These are phyloP conservation scores for Ochetophila trinervis DNA, from an alignment of 306 rosid species.

Conservation along the genomic window DNA sequence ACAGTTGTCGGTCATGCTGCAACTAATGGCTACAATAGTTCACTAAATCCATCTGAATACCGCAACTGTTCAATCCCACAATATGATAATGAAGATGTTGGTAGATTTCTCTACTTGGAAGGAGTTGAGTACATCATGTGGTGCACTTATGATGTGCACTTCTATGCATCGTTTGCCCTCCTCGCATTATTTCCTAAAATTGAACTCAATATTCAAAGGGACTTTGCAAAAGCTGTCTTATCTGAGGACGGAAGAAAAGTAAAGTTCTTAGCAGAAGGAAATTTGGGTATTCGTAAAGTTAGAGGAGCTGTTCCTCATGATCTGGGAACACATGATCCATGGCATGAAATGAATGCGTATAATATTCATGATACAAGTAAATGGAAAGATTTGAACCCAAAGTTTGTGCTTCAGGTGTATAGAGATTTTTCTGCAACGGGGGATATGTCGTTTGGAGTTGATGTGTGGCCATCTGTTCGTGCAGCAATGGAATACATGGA, in stretches of 20 bases:
- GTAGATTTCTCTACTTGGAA: slow-evolving; percentile 95
- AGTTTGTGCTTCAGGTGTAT: slow-evolving; percentile 90
- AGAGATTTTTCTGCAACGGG: slow-evolving; percentile 90
- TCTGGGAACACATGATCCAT: slow-evolving; percentile 96
- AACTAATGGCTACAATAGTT: slow-evolving; percentile 27
- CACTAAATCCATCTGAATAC: slow-evolving; percentile 2
- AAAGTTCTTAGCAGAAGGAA: slow-evolving; percentile 91
- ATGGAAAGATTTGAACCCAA: slow-evolving; percentile 98
- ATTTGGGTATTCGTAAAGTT: slow-evolving; percentile 90
- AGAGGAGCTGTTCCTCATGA: slow-evolving; percentile 98
- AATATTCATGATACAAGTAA: slow-evolving; percentile 93
- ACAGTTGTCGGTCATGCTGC: slow-evolving; percentile 28
- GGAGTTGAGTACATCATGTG: slow-evolving; percentile 97
- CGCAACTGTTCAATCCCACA: slow-evolving; percentile 19
- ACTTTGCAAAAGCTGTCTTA: slow-evolving; percentile 91
- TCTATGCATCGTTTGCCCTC: slow-evolving; percentile 97
- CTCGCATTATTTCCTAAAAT: slow-evolving; percentile 93
- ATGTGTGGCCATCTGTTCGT: slow-evolving; percentile 98
- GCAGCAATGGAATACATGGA: slow-evolving; percentile 95
- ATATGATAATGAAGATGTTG: slow-evolving; percentile 62
- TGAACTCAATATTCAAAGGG: slow-evolving; percentile 90
- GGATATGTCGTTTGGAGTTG: slow-evolving; percentile 91
- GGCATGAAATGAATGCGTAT: slow-evolving; percentile 96
- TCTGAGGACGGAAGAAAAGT: slow-evolving; percentile 94
- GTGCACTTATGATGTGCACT: slow-evolving; percentile 98